Conservation (phyloP, 2,329 filamentous ascomycete genomes). For the Fusarium chuoi region DNA sequence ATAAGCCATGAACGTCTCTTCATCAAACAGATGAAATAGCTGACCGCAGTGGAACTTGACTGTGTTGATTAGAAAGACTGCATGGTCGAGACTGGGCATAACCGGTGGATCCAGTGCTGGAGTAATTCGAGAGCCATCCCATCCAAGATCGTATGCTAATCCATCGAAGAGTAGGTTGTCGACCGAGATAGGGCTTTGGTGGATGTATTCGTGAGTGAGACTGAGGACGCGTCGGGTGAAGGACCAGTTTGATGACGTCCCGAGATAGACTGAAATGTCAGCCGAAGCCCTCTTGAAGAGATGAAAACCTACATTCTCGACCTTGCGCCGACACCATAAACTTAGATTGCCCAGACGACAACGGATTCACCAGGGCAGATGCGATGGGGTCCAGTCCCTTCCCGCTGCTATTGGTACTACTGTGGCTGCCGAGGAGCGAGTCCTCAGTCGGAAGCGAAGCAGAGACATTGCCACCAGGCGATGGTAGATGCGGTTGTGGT, state of each 20-base stretch:
- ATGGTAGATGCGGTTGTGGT: neutral
- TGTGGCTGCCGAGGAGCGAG: constrained; percentile 29
- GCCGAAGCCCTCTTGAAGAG: rapidly evolving
- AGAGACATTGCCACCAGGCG: constrained; percentile 16
- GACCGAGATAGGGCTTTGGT: constrained; percentile 54
- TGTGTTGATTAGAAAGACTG: constrained; percentile 63
- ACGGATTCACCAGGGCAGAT: constrained; percentile 54
- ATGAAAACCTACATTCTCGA: constrained; percentile 51
- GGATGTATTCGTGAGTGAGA: constrained; percentile 59
- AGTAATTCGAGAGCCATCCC: constrained; percentile 55
- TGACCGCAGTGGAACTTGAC: constrained; percentile 67
- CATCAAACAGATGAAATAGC: constrained; percentile 65
- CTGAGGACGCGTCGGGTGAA: constrained; percentile 62
- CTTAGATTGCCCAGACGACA: constrained; percentile 53
- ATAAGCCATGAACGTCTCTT: constrained; percentile 58
- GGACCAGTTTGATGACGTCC: constrained; percentile 67
- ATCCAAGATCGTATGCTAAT: constrained; percentile 61
- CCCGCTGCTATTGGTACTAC: constrained; percentile 15
- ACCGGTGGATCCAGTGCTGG: constrained; percentile 31
- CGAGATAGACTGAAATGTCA: constrained; percentile 58
- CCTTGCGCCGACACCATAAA: constrained; percentile 56
- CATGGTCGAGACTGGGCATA: constrained; percentile 62
- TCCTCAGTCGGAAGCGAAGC: constrained; percentile 22
- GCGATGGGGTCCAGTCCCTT: constrained; percentile 44
- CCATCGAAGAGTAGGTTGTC: constrained; percentile 61